Evolutionary conservation across 2,329 filamentous ascomycete genomes (phyloP), one percentile per base, ranked within the genome.

Genomic region (Chaetoscypha palmicola): DNA sequence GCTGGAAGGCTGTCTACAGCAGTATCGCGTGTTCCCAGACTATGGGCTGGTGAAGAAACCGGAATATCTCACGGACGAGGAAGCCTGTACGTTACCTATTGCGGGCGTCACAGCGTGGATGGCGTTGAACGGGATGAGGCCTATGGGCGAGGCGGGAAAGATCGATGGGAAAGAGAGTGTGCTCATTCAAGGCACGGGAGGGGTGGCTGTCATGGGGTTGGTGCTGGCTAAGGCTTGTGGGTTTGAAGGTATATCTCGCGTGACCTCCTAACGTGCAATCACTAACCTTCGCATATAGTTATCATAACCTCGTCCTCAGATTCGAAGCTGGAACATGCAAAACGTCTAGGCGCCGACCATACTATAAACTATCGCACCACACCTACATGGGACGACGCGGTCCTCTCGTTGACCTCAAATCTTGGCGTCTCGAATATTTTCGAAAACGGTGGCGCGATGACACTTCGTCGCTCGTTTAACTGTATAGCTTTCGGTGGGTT

Each of bases 21-120:
- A 78, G 53, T 76, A 81, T 56, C 72, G 77, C 35, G 72, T 78
- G 22, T 82, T 83, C 56, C 67, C 72, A 0, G 71, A 68, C 4
- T 63, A 66, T n/a, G 71, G 71, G 1, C 62, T 84, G 22, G 73
- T 83, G 10, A 68, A 62, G 31, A 68, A 71, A 0, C 80, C 79
- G 0, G 67, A 66, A 1, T 76, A 82, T 56, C 55, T 83, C 40
- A 68, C 64, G 3, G 70, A 77, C 47, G 74, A 77, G 48, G 76
- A 83, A 60, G 80, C 77, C 0, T 67, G 68, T 16, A 77, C 74
- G 33, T 58, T 83, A 4, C 77, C 79, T 5, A 76, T 82, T 48
- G 77, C 79, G 0, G 70, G 69, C 1, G 68, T 82, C 22, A 83
- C 80, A 2, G 79, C 79, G 0, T 82, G 76, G 77, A 81, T 78